Evolutionary conservation across 2,329 filamentous ascomycete species (phyloP).

Genomic region (Penicillium janthinellum): DNA sequence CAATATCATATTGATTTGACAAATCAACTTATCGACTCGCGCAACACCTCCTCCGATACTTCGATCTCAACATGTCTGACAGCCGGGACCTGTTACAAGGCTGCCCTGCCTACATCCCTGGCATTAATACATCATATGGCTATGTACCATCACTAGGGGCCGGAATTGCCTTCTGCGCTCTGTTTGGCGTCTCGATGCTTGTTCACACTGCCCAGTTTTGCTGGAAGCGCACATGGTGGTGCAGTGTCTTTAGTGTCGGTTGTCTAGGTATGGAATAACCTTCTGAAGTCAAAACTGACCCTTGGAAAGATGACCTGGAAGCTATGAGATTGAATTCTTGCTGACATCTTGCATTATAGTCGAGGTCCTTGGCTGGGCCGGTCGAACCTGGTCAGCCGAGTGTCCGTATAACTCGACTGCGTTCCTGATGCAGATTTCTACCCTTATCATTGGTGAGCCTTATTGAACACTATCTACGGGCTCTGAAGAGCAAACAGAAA

Average conservation of each 20-base stretch:
- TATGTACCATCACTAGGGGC: conserved; percentile 38
- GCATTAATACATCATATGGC: conserved; percentile 33
- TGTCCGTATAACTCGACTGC: conserved; percentile 54
- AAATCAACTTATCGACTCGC: neutral
- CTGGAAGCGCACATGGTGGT: conserved; percentile 45
- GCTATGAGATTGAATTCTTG: neutral
- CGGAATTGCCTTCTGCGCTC: conserved; percentile 37
- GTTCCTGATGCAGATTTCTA: conserved; percentile 55
- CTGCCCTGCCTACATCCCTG: conserved; percentile 32
- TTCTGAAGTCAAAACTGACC: neutral
- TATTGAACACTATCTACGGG: too few relatives aligned
- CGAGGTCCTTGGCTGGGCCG: conserved; percentile 48
- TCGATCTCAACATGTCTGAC: conserved; percentile 11
- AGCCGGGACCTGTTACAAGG: conserved; percentile 17
- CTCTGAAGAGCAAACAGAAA: neutral
- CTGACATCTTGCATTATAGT: neutral
- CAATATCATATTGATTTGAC: neutral
- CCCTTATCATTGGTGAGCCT: conserved; percentile 39
- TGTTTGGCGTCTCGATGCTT: conserved; percentile 42
- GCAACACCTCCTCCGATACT: neutral
- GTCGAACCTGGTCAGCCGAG: conserved; percentile 51
- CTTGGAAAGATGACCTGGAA: neutral
- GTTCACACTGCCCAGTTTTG: conserved; percentile 37
- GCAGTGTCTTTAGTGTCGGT: conserved; percentile 39
- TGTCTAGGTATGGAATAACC: conserved; percentile 34